phyloP scores from a whole-genome alignment of 768 basidiomycete species.

The Podaxis rugospora region DNA sequence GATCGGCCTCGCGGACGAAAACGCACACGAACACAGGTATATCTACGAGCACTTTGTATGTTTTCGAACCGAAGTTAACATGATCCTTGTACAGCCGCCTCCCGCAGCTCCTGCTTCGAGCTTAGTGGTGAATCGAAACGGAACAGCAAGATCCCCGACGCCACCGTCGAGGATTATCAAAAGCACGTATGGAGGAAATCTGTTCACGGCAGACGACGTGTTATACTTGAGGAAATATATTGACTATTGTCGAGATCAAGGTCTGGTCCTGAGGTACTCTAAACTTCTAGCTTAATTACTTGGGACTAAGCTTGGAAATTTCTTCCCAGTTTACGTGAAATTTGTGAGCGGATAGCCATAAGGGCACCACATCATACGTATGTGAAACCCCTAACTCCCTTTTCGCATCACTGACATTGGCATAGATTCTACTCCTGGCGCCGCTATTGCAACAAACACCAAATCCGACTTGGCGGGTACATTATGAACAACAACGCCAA shows the following conservation, averaged over 20 bases:
- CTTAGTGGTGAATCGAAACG: constrained; percentile 63
- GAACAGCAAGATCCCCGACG: constrained; percentile 75
- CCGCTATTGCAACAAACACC: constrained; percentile 89
- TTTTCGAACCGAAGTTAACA: constrained; percentile 2
- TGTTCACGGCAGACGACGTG: constrained; percentile 83
- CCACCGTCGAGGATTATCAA: constrained; percentile 82
- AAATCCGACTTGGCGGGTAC: constrained; percentile 85
- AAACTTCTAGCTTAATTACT: neutral
- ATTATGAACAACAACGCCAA: constrained; percentile 56
- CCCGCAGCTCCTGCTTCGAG: constrained; percentile 66
- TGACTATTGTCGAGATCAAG: constrained; percentile 87
- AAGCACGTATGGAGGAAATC: constrained; percentile 85
- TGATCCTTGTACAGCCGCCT: constrained; percentile 33
- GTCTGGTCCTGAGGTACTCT: constrained; percentile 68
- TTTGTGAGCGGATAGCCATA: constrained; percentile 82
- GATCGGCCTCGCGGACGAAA: constrained; percentile 66
- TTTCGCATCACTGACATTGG: neutral
- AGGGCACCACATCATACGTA: constrained; percentile 92
- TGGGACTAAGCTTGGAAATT: neutral
- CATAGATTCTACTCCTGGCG: constrained; percentile 86
- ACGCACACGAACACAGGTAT: constrained; percentile 56
- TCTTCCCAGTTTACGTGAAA: constrained; percentile 60
- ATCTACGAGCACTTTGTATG: constrained; percentile 11
- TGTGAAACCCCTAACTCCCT: constrained; percentile 17
- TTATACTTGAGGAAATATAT: constrained; percentile 84